A percentile compares a stretch with the other conserved stretches of the same genome.
Conservation (phyloP, 2,329 filamentous ascomycete genomes). For the Xylaria digitata region DNA sequence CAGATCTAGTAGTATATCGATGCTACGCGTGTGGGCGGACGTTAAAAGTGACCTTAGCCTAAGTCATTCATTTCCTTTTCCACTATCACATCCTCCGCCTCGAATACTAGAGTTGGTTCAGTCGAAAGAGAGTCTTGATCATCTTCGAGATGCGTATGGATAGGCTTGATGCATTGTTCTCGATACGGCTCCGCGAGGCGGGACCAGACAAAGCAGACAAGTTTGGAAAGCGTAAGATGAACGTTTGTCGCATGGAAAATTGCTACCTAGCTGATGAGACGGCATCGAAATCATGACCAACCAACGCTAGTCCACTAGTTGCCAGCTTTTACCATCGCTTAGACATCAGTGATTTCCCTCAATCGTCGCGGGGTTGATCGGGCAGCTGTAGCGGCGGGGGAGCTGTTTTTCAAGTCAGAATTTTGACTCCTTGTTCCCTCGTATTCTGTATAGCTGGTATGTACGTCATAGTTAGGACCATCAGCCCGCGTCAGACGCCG, state of each 20-base stretch:
- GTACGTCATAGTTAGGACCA: slow-evolving; percentile 92
- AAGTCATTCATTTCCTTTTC: slow-evolving; percentile 2
- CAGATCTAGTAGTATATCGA: slow-evolving; percentile 11
- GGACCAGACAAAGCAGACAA: slow-evolving; percentile 19
- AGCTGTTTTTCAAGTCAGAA: slow-evolving; percentile 32
- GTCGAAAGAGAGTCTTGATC: slow-evolving; percentile 1
- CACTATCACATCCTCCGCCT: not conserved
- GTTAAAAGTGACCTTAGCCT: slow-evolving; percentile 2
- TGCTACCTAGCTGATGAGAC: slow-evolving; percentile 41
- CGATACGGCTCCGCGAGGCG: slow-evolving; percentile 13
- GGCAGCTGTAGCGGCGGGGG: slow-evolving; percentile 40
- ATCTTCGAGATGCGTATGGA: slow-evolving; percentile 5
- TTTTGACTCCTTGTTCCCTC: not conserved
- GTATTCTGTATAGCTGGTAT: slow-evolving; percentile 57
- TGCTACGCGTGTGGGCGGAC: slow-evolving; percentile 4
- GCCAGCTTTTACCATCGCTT: slow-evolving; percentile 36
- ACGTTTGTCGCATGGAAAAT: slow-evolving; percentile 39
- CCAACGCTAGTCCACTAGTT: slow-evolving; percentile 40
- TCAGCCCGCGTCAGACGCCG: slow-evolving; percentile 94
- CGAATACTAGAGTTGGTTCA: not conserved
- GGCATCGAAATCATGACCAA: slow-evolving; percentile 41
- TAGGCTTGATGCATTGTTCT: slow-evolving; percentile 4
- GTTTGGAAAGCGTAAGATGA: slow-evolving; percentile 31
- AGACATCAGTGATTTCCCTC: slow-evolving; percentile 41
- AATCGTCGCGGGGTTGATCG: slow-evolving; percentile 40